Conservation (phyloP, 805 yeast genomes). For the Candida multigemmis region DNA sequence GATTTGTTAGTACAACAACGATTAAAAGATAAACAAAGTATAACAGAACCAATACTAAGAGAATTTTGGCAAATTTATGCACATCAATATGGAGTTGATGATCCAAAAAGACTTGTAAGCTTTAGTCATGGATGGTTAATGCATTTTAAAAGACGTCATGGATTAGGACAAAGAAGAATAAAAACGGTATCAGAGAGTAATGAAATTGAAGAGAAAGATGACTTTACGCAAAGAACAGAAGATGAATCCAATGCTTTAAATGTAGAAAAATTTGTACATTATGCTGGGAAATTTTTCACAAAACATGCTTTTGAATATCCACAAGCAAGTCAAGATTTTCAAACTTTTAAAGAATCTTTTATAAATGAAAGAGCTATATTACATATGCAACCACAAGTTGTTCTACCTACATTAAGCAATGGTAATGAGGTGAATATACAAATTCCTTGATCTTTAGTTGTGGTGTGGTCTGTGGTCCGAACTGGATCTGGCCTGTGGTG, state of each 20-base stretch:
- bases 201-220: constrained; percentile 1
- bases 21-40: constrained; percentile 33
- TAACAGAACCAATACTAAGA: constrained; percentile 46
- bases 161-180: constrained; percentile 27
- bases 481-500: too few relatives aligned
- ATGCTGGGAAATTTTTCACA: constrained; percentile 33
- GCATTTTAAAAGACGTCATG: constrained; percentile 53
- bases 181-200: too few relatives aligned
- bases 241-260: constrained; percentile 13
- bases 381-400: too few relatives aligned
- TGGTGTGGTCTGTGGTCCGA: too few relatives aligned
- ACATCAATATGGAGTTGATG: constrained; percentile 46
- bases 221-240: neutral
- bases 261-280: constrained; percentile 30
- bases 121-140: constrained; percentile 59
- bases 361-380: constrained; percentile 32
- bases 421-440: too few relatives aligned
- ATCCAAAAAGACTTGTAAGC: constrained; percentile 45
- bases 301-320: constrained; percentile 34
- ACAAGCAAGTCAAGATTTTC: constrained; percentile 32
- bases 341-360: constrained; percentile 33
- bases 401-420: too few relatives aligned
- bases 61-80: constrained; percentile 51
- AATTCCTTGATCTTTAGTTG: too few relatives aligned
- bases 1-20: constrained; percentile 40